Evolutionary conservation across 192 early-diverging fungal species (phyloP).

Genomic region (Phlyctochytrium bullatum): DNA sequence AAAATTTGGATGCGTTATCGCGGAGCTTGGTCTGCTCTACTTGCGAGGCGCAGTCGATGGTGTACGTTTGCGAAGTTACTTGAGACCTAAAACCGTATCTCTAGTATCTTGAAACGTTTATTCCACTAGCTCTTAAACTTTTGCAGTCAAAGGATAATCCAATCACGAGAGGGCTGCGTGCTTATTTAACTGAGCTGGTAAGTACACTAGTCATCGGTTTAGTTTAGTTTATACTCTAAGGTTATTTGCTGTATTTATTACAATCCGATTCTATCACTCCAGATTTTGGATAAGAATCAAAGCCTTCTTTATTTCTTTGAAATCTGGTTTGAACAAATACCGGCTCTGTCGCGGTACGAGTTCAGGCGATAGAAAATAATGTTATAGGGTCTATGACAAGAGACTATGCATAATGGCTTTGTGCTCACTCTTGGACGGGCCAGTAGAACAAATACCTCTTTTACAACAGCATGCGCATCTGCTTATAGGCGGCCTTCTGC

Average conservation of each 20-base stretch:
- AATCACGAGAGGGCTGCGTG: neutral
- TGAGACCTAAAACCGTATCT: neutral
- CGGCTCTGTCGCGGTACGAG: constrained; percentile 12
- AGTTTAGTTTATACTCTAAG: neutral
- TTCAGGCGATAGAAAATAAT: neutral
- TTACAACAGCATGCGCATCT: constrained; percentile 18
- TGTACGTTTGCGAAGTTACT: neutral
- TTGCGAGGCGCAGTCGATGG: neutral
- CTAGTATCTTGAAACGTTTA: neutral
- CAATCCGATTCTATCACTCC: neutral
- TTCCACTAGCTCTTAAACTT: neutral
- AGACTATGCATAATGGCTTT: constrained; percentile 27
- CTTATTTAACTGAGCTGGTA: neutral
- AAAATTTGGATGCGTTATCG: neutral
- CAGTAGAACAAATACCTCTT: constrained; percentile 13
- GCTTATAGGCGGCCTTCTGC: constrained; percentile 11
- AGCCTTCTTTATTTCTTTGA: constrained; percentile 20
- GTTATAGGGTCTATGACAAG: constrained; percentile 24
- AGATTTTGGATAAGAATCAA: constrained; percentile 8
- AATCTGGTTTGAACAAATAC: constrained; percentile 27
- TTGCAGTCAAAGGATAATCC: neutral
- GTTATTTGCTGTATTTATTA: neutral
- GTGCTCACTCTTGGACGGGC: constrained; percentile 10
- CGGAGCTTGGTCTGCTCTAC: neutral
- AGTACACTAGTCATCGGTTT: neutral